A percentile compares a stretch with the other conserved stretches of the same genome.
phyloP scores from a whole-genome alignment of 2,329 filamentous ascomycete species.

The Penicillium occitanis region DNA sequence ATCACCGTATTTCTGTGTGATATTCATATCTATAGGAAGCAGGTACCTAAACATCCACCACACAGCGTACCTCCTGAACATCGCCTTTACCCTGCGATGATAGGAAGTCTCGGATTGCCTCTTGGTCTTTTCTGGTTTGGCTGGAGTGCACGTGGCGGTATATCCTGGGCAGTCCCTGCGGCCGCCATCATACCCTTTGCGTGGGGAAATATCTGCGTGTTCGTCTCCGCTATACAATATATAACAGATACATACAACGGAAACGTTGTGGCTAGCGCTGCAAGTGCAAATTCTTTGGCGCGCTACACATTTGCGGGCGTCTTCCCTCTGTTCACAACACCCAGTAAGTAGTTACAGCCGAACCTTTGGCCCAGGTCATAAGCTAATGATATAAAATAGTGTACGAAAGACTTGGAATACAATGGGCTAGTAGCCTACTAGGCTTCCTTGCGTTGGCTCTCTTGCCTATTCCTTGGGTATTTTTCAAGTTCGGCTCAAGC shows the following conservation, averaged over 20 bases:
- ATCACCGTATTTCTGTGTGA: slow-evolving; percentile 14
- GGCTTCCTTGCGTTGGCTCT: slow-evolving; percentile 51
- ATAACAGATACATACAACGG: slow-evolving; percentile 20
- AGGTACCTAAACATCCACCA: background rate
- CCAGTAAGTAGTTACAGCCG: slow-evolving; percentile 17
- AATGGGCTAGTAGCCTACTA: slow-evolving; percentile 61
- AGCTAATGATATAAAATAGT: slow-evolving; percentile 32
- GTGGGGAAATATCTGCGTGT: slow-evolving; percentile 31
- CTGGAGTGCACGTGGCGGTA: slow-evolving; percentile 43
- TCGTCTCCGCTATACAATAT: slow-evolving; percentile 21
- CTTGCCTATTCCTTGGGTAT: slow-evolving; percentile 43
- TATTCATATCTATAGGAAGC: background rate
- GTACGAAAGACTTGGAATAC: slow-evolving; percentile 62
- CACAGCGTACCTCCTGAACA: slow-evolving; percentile 49
- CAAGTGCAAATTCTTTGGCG: slow-evolving; percentile 36
- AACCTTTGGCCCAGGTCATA: background rate
- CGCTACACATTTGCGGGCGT: slow-evolving; percentile 35
- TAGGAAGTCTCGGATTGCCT: slow-evolving; percentile 52
- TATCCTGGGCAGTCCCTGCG: slow-evolving; percentile 42
- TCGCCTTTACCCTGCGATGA: slow-evolving; percentile 50
- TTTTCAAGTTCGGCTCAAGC: background rate
- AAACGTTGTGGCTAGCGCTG: slow-evolving; percentile 31
- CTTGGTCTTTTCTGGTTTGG: slow-evolving; percentile 51
- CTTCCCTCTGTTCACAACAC: slow-evolving; percentile 38
- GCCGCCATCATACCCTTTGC: slow-evolving; percentile 30